Evolutionary conservation across 208 protist genomes (phyloP).

Genomic region (Crithidia brevicula): DNA sequence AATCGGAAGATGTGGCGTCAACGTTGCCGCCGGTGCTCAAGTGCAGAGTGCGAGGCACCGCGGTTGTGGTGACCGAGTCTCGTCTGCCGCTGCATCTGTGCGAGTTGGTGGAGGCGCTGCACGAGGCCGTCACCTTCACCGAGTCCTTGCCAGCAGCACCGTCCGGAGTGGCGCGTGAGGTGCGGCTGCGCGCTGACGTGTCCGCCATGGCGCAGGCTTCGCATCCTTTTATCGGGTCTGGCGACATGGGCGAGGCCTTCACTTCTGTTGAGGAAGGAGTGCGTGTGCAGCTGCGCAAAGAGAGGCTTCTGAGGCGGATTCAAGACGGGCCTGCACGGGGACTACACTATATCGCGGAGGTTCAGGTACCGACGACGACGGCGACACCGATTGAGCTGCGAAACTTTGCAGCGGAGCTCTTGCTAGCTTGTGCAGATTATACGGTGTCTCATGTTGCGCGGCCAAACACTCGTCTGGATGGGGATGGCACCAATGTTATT

Average conservation of each 20-base stretch:
- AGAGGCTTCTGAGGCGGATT: conserved; percentile 27
- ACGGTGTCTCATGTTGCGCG: not conserved
- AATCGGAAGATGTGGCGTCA: too few species aligned
- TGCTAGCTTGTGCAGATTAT: conserved; percentile 23
- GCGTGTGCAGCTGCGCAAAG: conserved; percentile 16
- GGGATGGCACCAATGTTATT: not conserved
- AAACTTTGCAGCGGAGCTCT: conserved; percentile 22
- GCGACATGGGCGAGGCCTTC: conserved; percentile 3
- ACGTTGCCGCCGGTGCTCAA: conserved; percentile 5
- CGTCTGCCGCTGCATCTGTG: not conserved
- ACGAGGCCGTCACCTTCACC: conserved; percentile 29
- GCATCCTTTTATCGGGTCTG: conserved; percentile 8
- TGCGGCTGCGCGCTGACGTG: conserved; percentile 19
- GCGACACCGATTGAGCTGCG: conserved; percentile 9
- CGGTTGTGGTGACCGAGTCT: conserved; percentile 20
- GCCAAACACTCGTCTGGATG: not conserved
- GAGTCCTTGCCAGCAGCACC: conserved; percentile 19
- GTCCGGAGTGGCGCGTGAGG: conserved; percentile 2
- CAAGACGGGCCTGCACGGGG: not conserved
- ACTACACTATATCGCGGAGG: conserved; percentile 22
- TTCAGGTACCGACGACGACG: not conserved
- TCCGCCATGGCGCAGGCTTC: not conserved
- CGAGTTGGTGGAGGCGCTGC: conserved; percentile 31
- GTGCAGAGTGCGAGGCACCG: conserved; percentile 20
- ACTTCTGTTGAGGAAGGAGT: conserved; percentile 1